Evolutionary conservation across 1,284 basidiomycete species (phyloP).

Genomic region (Veloboletus limbatus): DNA sequence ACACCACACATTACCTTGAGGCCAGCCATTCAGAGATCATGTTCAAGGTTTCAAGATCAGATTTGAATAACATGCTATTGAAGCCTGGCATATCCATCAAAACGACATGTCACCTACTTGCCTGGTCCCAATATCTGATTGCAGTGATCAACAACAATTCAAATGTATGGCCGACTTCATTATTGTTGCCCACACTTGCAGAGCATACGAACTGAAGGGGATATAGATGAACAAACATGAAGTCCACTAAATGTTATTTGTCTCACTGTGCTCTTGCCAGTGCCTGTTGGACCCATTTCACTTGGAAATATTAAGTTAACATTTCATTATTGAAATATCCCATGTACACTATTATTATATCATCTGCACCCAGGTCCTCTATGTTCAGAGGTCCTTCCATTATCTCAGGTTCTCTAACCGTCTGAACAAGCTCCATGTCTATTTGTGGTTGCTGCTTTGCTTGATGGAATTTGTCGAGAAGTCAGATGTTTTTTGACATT

Average conservation of each 20-base stretch:
- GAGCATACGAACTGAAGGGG: constrained; percentile 26
- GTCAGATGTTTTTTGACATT: no score
- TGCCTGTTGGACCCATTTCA: constrained; percentile 26
- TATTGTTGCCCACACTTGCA: constrained; percentile 11
- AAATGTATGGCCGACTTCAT: constrained; percentile 12
- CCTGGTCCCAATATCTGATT: constrained; percentile 8
- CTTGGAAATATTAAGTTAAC: constrained; percentile 5
- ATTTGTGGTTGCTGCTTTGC: no score
- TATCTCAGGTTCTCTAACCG: no score
- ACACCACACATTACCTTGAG: constrained; percentile 8
- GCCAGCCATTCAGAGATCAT: constrained; percentile 27
- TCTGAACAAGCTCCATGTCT: no score
- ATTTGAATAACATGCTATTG: constrained; percentile 12
- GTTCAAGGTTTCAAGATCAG: constrained; percentile 23
- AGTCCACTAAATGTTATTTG: no score
- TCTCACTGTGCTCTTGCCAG: constrained; percentile 27
- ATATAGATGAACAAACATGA: neutral
- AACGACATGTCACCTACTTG: constrained; percentile 5
- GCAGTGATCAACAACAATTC: constrained; percentile 18
- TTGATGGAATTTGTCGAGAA: no score
- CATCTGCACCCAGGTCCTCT: constrained; percentile 5
- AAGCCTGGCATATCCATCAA: constrained; percentile 25
- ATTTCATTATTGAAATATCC: neutral
- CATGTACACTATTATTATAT: constrained; percentile 24
- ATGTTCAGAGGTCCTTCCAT: no score